Conservation (phyloP, 345 rosid species). For the Eucalyptus pauciflora region DNA sequence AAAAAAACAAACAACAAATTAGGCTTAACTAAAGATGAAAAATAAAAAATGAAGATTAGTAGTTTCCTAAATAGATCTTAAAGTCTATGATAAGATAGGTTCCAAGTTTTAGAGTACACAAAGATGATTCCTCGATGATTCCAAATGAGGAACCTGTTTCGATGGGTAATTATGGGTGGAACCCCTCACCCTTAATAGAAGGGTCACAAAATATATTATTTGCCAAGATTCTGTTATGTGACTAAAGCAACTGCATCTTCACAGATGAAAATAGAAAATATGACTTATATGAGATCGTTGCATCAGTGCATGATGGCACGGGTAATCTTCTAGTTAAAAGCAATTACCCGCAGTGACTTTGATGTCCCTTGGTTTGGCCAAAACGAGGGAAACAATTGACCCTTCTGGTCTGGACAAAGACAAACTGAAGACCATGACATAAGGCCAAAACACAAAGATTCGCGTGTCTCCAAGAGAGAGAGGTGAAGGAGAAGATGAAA, state of each 20-base stretch:
- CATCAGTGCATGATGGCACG: neutral
- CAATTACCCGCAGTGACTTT: neutral
- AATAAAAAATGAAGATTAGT: too few species aligned
- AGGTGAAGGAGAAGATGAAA: neutral
- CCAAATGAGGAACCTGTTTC: neutral
- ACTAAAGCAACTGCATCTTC: neutral
- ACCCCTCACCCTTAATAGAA: neutral
- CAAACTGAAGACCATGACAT: too few species aligned
- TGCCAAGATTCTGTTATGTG: neutral
- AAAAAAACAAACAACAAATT: too few species aligned
- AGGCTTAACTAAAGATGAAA: neutral
- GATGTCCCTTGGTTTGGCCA: neutral
- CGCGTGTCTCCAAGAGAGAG: neutral
- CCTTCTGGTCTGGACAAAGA: neutral
- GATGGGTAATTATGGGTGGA: neutral
- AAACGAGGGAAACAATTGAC: neutral
- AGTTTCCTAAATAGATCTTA: neutral
- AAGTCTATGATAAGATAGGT: too few species aligned
- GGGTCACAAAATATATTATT: neutral
- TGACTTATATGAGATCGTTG: neutral
- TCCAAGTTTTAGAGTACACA: neutral
- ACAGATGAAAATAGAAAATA: neutral
- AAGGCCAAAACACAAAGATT: neutral
- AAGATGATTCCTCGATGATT: neutral
- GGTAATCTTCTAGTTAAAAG: neutral